phyloP scores from a whole-genome alignment of 2,329 filamentous ascomycete species.

The Aspergillus sp. region DNA sequence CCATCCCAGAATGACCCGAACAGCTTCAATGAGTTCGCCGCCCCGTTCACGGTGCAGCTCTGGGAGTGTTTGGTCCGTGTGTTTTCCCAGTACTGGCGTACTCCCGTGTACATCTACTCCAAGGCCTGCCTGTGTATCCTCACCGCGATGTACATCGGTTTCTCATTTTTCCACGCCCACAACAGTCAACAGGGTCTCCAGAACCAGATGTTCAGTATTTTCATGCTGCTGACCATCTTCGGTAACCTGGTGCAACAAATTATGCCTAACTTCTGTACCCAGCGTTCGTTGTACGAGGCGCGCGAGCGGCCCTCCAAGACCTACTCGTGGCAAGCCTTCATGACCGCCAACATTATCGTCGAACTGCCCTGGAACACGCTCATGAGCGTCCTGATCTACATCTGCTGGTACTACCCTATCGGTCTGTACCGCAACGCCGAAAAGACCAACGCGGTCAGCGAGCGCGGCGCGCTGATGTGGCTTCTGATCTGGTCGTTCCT shows the following conservation, averaged over 20 bases:
- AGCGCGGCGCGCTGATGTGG: constrained; percentile 57
- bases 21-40: constrained; percentile 56
- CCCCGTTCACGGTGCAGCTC: constrained; percentile 65
- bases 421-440: neutral
- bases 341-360: constrained; percentile 77
- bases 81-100: constrained; percentile 85
- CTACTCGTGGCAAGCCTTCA: constrained; percentile 81
- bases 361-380: constrained; percentile 65
- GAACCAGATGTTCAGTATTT: constrained; percentile 65
- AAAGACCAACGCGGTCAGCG: neutral
- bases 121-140: constrained; percentile 63
- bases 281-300: constrained; percentile 75
- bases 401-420: constrained; percentile 2
- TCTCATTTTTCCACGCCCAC: constrained; percentile 70
- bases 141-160: constrained; percentile 69
- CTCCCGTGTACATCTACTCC: constrained; percentile 74
- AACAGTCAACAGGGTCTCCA: constrained; percentile 73
- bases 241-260: constrained; percentile 45
- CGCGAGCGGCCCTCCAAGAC: constrained; percentile 78
- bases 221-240: constrained; percentile 36
- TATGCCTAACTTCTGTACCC: constrained; percentile 80
- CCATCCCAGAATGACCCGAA: constrained; percentile 1
- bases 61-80: constrained; percentile 65
- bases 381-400: neutral
- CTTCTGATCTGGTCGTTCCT: constrained; percentile 65